phyloP scores from a whole-genome alignment of 2,329 filamentous ascomycete genomes.

The Fusarium haematococcum region DNA sequence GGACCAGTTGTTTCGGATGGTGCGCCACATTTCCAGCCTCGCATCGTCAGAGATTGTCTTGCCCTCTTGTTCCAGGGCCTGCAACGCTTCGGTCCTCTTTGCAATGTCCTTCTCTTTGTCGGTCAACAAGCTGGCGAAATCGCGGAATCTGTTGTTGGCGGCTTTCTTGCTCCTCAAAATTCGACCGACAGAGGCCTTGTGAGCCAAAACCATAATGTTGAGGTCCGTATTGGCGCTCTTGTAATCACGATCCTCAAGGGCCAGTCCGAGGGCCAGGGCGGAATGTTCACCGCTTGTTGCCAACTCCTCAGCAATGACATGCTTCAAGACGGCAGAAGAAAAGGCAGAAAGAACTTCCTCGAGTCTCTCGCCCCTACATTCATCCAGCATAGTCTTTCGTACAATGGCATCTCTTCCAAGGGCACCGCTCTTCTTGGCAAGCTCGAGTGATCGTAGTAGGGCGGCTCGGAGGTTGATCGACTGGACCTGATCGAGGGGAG shows the following conservation, averaged over 20 bases:
- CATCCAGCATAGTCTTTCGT: constrained; percentile 95
- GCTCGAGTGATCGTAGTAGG: constrained; percentile 82
- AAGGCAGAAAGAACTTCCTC: constrained; percentile 88
- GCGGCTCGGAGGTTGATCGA: constrained; percentile 90
- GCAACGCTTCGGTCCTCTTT: constrained; percentile 62
- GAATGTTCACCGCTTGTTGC: constrained; percentile 54
- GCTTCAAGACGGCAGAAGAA: constrained; percentile 85
- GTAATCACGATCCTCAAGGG: constrained; percentile 70
- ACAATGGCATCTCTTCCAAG: constrained; percentile 84
- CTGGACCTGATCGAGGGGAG: constrained; percentile 88
- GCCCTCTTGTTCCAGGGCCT: constrained; percentile 44
- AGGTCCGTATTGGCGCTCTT: constrained; percentile 67
- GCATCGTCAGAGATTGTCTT: constrained; percentile 56
- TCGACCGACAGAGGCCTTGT: constrained; percentile 74
- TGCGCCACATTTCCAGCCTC: constrained; percentile 66
- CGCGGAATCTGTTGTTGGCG: constrained; percentile 67
- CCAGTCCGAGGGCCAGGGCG: constrained; percentile 65
- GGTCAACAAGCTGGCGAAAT: constrained; percentile 74
- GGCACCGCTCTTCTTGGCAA: constrained; percentile 87
- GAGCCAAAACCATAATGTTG: constrained; percentile 76
- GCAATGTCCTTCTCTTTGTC: constrained; percentile 70
- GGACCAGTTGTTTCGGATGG: constrained; percentile 80
- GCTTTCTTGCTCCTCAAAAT: constrained; percentile 70
- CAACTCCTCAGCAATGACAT: constrained; percentile 63
- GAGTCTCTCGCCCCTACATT: constrained; percentile 91